Evolutionary conservation across 305 asterid species (phyloP).

Genomic region (Fraxinus angustifolia): DNA sequence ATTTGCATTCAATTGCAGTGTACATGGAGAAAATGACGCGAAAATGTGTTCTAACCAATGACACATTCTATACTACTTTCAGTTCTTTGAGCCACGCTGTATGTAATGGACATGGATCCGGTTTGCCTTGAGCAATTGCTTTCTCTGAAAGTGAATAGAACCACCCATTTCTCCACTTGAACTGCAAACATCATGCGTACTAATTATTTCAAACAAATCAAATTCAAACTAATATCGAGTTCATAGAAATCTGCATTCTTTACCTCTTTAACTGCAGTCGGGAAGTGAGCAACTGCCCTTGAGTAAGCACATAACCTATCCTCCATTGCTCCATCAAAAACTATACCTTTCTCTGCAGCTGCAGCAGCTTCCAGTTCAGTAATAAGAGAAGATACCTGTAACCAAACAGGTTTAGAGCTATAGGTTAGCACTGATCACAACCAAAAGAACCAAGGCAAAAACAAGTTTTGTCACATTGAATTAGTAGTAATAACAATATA

Average conservation of each 20-base stretch:
- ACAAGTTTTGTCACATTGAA: not conserved
- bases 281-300: conserved; percentile 85
- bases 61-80: conserved; percentile 38
- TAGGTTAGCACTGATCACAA: not conserved
- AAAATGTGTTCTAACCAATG: not conserved
- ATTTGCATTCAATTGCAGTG: not conserved
- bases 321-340: conserved; percentile 70
- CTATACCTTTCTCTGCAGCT: conserved; percentile 70
- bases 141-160: conserved; percentile 79
- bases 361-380: conserved; percentile 82
- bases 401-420: conserved; percentile 9
- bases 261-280: conserved; percentile 98
- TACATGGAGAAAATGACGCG: not conserved
- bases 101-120: conserved; percentile 88
- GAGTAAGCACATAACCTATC: conserved; percentile 91
- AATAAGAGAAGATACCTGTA: conserved; percentile 70
- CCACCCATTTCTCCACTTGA: conserved; percentile 97
- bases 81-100: conserved; percentile 93
- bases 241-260: not conserved
- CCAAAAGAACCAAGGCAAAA: not conserved
- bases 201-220: not conserved
- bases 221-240: not conserved
- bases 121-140: conserved; percentile 70
- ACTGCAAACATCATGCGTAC: conserved; percentile 38
- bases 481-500: not conserved